Evolutionary conservation across 2,329 filamentous ascomycete species (phyloP).

Genomic region (Fusarium drepaniforme): DNA sequence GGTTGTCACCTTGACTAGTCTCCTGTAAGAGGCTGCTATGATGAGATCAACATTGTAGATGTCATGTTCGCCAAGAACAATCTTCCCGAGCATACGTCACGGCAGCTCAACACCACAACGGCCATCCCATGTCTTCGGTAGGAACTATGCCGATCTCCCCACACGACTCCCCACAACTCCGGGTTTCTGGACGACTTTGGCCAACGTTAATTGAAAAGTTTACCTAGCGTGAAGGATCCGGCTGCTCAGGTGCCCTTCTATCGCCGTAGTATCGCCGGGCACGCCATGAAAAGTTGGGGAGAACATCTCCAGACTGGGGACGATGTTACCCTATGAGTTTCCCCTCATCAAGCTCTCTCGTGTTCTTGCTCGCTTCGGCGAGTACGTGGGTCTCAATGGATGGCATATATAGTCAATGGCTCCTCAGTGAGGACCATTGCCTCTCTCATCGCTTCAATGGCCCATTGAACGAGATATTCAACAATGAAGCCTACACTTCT

Average conservation of each 20-base stretch:
- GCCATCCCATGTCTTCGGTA: constrained; percentile 18
- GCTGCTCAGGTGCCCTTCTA: constrained; percentile 10
- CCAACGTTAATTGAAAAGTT: constrained; percentile 18
- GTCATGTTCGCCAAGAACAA: constrained; percentile 24
- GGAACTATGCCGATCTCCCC: constrained; percentile 34
- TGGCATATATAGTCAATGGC: constrained; percentile 28
- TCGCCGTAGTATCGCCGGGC: constrained; percentile 35
- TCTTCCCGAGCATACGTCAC: constrained; percentile 30
- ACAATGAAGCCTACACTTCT: constrained; percentile 34
- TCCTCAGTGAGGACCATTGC: background rate
- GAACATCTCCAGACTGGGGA: constrained; percentile 11
- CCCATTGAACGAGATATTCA: background rate
- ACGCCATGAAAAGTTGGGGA: background rate
- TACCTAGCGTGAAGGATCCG: background rate
- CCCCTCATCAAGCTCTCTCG: constrained; percentile 5
- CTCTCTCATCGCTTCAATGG: background rate
- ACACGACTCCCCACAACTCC: constrained; percentile 38
- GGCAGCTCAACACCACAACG: constrained; percentile 21
- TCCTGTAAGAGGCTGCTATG: background rate
- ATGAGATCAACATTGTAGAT: background rate
- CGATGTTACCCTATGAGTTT: constrained; percentile 25
- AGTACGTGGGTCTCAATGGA: background rate
- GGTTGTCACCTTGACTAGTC: background rate
- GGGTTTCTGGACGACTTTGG: constrained; percentile 28
- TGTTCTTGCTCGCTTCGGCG: constrained; percentile 31